A percentile compares a stretch with the other conserved stretches of the same genome.
These are phyloP conservation scores for Kockiozyma suomiensis DNA, from an alignment of 805 yeast genomes.

Conservation along the genomic window DNA sequence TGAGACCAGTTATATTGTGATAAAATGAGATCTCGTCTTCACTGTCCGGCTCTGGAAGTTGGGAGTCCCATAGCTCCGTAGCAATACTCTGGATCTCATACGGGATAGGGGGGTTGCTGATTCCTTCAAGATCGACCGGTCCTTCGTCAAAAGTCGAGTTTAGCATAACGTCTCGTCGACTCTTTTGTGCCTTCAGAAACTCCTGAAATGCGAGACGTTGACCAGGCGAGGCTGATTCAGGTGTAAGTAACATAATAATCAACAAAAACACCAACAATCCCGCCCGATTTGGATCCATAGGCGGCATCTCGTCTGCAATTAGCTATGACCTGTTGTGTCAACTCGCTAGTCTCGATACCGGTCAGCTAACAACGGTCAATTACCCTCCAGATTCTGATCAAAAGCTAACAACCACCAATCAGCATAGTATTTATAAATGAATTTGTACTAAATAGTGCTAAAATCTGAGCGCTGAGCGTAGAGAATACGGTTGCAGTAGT, in stretches of 20 bases:
- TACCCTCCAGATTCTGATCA: too few relatives aligned
- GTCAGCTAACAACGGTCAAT: too few relatives aligned
- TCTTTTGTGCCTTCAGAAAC: constrained; percentile 21
- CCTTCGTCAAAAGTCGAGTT: constrained; percentile 30
- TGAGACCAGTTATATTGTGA: constrained; percentile 29
- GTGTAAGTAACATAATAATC: constrained; percentile 31
- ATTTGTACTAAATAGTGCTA: too few relatives aligned
- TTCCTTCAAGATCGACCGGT: constrained; percentile 31
- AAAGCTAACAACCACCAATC: too few relatives aligned
- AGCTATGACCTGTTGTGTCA: neutral
- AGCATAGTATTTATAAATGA: too few relatives aligned
- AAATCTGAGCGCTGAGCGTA: too few relatives aligned
- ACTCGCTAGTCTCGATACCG: neutral
- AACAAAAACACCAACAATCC: constrained; percentile 31
- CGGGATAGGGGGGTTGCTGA: constrained; percentile 55
- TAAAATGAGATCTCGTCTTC: constrained; percentile 34
- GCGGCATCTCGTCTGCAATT: neutral
- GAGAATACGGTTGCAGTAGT: too few relatives aligned
- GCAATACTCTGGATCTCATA: constrained; percentile 55
- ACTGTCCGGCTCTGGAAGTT: constrained; percentile 27
- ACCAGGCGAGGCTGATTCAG: constrained; percentile 29
- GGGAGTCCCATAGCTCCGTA: constrained; percentile 54
- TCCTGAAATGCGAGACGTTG: constrained; percentile 32
- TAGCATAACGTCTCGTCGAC: constrained; percentile 24
- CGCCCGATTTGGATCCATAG: constrained; percentile 32